These are phyloP conservation scores for Colletotrichum liaoningense DNA, from an alignment of 2,329 filamentous ascomycete species.

Conservation along the genomic window DNA sequence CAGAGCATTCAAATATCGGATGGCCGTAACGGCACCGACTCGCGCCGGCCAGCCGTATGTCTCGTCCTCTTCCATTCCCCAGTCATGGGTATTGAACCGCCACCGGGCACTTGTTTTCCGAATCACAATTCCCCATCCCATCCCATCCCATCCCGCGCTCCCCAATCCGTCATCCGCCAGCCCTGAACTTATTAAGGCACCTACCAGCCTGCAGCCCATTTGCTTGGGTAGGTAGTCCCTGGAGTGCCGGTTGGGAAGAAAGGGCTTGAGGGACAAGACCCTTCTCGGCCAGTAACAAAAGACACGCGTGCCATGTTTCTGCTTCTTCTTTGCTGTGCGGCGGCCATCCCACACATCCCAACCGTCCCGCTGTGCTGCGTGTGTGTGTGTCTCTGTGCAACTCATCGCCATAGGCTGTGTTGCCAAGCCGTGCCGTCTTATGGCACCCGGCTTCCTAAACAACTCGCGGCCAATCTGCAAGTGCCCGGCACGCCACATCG, in stretches of 20 bases:
- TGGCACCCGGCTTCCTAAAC: not conserved
- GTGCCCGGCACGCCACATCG: not conserved
- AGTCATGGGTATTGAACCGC: not conserved
- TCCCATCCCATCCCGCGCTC: not conserved
- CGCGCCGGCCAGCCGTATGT: not conserved
- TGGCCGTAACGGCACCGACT: constrained; percentile 20
- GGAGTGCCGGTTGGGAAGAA: not conserved
- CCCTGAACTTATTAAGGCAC: constrained; percentile 4
- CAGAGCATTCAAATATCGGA: too few species aligned
- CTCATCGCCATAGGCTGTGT: not conserved
- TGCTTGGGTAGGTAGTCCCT: not conserved
- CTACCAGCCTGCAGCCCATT: not conserved
- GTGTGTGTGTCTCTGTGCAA: constrained; percentile 11
- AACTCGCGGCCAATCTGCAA: not conserved
- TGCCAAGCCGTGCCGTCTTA: not conserved
- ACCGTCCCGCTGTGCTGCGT: not conserved
- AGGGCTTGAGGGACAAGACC: not conserved
- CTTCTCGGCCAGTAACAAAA: not conserved
- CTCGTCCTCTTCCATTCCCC: not conserved
- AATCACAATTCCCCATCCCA: not conserved
- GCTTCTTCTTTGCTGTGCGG: not conserved
- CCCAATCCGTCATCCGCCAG: not conserved
- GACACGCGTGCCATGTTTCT: not conserved
- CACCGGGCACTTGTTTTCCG: not conserved
- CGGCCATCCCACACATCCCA: constrained; percentile 6